These are phyloP conservation scores for Phytophthora ohioensis DNA, from an alignment of 352 stramenopile genomes.

Conservation along the genomic window DNA sequence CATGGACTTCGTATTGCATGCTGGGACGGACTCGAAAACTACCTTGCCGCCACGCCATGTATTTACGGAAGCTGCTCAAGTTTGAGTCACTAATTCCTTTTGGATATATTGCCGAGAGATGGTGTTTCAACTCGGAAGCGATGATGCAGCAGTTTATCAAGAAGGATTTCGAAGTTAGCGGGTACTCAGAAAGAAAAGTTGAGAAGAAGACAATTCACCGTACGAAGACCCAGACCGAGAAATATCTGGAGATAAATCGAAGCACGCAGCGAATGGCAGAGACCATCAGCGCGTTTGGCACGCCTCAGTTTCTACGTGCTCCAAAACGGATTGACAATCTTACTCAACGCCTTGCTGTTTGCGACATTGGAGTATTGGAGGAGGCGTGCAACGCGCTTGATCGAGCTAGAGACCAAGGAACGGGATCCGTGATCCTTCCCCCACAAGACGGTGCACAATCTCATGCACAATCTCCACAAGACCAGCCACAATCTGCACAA, in stretches of 20 bases:
- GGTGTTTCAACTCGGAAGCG: conserved; percentile 1
- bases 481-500: too few species aligned
- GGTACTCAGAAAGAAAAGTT: background rate
- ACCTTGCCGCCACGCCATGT: conserved; percentile 5
- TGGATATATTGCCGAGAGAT: background rate
- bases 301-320: background rate
- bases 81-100: background rate
- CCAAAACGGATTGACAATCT: background rate
- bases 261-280: background rate
- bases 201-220: too few species aligned
- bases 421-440: background rate
- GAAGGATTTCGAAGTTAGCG: background rate
- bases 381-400: background rate
- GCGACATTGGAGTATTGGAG: background rate
- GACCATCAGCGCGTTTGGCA: background rate
- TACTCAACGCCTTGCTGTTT: background rate
- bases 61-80: background rate
- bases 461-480: background rate
- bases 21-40: background rate
- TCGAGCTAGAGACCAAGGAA: background rate
- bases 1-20: conserved; percentile 9
- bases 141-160: conserved; percentile 5
- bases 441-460: background rate
- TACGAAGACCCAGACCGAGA: background rate
- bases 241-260: background rate